A percentile compares a stretch with the other conserved stretches of the same genome.
Evolutionary conservation across 805 yeast genomes (phyloP).

Genomic region (Myxozyma monticola): DNA sequence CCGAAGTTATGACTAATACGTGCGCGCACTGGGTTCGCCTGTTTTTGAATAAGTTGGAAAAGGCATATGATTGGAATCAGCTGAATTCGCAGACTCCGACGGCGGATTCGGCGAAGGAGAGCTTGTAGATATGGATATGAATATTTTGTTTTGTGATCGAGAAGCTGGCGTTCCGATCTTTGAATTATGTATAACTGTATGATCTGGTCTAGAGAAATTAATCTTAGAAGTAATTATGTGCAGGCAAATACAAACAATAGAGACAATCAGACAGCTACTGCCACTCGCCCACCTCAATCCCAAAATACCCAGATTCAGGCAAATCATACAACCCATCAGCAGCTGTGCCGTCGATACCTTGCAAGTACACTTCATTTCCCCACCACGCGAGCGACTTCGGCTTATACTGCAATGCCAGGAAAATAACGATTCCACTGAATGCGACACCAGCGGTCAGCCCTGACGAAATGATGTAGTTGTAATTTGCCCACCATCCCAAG

Average conservation of each 20-base stretch:
- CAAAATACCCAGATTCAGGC: conserved; percentile 37
- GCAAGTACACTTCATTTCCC: conserved; percentile 49
- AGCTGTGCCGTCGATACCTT: conserved; percentile 24
- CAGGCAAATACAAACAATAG: too few relatives aligned
- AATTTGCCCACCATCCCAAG: conserved; percentile 72
- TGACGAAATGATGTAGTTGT: conserved; percentile 64
- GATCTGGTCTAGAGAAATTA: too few relatives aligned
- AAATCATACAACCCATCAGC: conserved; percentile 12
- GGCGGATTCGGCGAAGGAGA: too few relatives aligned
- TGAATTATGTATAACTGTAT: too few relatives aligned
- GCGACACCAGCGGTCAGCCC: conserved; percentile 70
- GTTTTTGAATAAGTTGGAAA: conserved; percentile 21
- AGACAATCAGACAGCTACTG: too few relatives aligned
- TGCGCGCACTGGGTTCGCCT: conserved; percentile 29
- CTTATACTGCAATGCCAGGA: conserved; percentile 48
- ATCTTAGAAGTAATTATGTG: too few relatives aligned
- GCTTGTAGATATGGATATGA: too few relatives aligned
- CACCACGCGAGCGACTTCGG: conserved; percentile 52
- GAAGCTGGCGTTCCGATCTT: too few relatives aligned
- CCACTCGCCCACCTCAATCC: conserved; percentile 39
- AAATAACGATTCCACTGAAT: conserved; percentile 57
- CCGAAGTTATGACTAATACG: conserved; percentile 27
- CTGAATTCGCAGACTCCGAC: too few relatives aligned
- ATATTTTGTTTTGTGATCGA: too few relatives aligned
- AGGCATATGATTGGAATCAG: conserved; percentile 16